Base-by-base conservation (phyloP, 331 rosid genomes). In the Spiraea crenata region DNA sequence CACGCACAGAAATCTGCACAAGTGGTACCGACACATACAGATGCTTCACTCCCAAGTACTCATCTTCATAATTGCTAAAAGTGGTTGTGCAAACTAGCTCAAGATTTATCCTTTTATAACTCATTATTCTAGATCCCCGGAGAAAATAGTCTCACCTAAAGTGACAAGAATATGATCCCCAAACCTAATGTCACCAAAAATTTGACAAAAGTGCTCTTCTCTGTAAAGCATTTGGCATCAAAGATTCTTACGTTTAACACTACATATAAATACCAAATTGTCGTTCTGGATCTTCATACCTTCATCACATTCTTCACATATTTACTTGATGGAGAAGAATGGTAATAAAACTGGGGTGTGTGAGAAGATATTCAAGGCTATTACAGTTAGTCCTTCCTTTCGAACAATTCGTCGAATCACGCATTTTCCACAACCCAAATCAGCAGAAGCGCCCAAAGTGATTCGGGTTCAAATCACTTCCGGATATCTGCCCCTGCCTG, bases 151-250 rank as follows among this genome's bases (percentile, higher is more conserved):
- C 72, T 7, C 62, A 17, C 31, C 13, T 58, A 79, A 77, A 83
- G 73, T 62, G 61, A 74, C 31, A 13, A 55, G 96, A 80, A 87
- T 85, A 81, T 72, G 92, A 83, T 87, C 31, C 82, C 88, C 79
- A 59, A n/a, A 70, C 71, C 67, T 2, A n/a, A 17, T 11, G 16
- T 25, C 45, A 25, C 31, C n/a, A 16, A 10, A 52, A 57, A 15
- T 6, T 57, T 14, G 15, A 20, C 78, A 19, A 63, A 65, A 10
- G 40, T 44, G 12, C 35, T 31, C 25, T 65, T 52, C 31, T 25
- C 31, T 25, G 31, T 25, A 13, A 13, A 17, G 5, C 3, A 49
- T 7, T 49, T 3, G 54, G 17, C 16, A 14, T 7, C 10, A n/a
- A 34, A 2, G 57, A n/a, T 52, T 6, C 34, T 15, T 50, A 50